phyloP scores from a whole-genome alignment of 2,329 filamentous ascomycete species.

The Pseudogymnoascus sp. region DNA sequence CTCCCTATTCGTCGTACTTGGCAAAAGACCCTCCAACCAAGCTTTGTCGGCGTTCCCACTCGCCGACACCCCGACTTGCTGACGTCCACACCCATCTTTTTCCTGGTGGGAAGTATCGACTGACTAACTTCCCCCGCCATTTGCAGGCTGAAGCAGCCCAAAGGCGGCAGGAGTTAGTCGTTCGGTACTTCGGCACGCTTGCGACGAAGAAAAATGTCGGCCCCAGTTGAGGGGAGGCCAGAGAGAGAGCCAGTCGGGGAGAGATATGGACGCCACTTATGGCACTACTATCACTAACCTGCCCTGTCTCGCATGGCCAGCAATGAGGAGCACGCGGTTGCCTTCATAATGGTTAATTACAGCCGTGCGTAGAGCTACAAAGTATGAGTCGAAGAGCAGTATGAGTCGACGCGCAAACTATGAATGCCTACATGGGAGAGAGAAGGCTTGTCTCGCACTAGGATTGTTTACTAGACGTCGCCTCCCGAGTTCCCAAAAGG shows the following conservation, averaged over 20 bases:
- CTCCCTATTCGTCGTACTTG: neutral
- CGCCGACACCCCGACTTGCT: neutral
- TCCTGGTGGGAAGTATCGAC: neutral
- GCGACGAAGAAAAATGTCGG: neutral
- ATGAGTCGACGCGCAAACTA: neutral
- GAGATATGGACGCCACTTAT: neutral
- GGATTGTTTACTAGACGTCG: neutral
- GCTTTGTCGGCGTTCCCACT: slow-evolving; percentile 3
- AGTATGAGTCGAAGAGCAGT: neutral
- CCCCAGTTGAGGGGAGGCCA: neutral
- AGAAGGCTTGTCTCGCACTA: neutral
- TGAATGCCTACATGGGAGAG: neutral
- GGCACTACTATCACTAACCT: neutral
- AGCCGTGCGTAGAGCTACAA: neutral
- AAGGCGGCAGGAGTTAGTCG: neutral
- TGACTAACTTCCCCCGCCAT: neutral
- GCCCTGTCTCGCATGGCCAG: neutral
- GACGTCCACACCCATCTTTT: neutral
- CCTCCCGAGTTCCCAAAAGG: neutral
- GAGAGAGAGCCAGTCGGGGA: neutral
- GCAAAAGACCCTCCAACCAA: neutral
- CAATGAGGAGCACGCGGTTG: neutral
- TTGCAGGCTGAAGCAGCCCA: neutral
- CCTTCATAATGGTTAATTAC: neutral
- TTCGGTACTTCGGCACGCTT: neutral